phyloP scores from a whole-genome alignment of 2,329 filamentous ascomycete species.

The Aspergillus carbonarius region DNA sequence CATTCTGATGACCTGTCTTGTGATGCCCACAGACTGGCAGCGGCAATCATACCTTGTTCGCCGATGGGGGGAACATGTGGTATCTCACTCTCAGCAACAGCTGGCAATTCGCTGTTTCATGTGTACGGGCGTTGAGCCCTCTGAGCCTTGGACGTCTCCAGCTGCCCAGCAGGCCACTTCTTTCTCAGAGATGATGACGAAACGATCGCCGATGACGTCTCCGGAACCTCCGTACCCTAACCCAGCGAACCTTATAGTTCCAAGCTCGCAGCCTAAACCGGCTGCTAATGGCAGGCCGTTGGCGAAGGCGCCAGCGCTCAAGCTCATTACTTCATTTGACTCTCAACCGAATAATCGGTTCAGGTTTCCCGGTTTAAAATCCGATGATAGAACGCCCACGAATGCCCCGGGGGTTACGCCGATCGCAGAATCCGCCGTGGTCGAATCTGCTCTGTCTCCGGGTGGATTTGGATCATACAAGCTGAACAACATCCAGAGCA shows the following conservation, averaged over 20 bases:
- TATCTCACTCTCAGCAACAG: constrained; percentile 82
- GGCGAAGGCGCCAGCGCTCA: constrained; percentile 78
- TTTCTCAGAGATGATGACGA: constrained; percentile 36
- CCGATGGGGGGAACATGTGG: constrained; percentile 92
- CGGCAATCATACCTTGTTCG: constrained; percentile 82
- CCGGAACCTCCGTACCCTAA: constrained; percentile 58
- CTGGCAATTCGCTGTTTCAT: constrained; percentile 91
- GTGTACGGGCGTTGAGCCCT: constrained; percentile 80
- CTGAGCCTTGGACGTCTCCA: constrained; percentile 85
- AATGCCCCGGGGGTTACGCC: constrained; percentile 77
- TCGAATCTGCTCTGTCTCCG: constrained; percentile 64
- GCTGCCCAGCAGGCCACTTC: constrained; percentile 63
- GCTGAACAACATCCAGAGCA: constrained; percentile 60
- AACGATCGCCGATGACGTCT: constrained; percentile 44
- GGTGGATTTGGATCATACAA: constrained; percentile 61
- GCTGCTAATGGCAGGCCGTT: constrained; percentile 59
- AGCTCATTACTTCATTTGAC: constrained; percentile 87
- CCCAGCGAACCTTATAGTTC: constrained; percentile 20
- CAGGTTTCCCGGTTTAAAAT: constrained; percentile 59
- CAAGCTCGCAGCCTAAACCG: constrained; percentile 37
- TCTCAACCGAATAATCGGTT: constrained; percentile 51
- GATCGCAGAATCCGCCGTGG: constrained; percentile 73
- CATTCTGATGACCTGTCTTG: constrained; percentile 78
- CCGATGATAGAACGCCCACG: constrained; percentile 68
- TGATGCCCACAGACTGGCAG: constrained; percentile 84